phyloP scores from a whole-genome alignment of 2,329 filamentous ascomycete genomes.

The Pestalotiopsis sp. region DNA sequence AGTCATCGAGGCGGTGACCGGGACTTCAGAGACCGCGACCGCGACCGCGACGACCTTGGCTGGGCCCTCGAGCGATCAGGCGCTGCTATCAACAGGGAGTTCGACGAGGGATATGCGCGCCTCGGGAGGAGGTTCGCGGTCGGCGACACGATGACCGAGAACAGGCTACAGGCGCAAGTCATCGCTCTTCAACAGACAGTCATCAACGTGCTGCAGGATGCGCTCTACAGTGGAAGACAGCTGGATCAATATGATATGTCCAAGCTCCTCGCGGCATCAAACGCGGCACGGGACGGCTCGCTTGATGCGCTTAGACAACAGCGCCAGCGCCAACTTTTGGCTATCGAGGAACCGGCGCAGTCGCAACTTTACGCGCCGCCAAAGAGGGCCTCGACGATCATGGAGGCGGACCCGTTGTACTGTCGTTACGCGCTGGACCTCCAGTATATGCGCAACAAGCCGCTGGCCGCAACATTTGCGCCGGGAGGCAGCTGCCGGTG shows the following conservation, averaged over 20 bases:
- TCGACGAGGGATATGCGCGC: constrained; percentile 33
- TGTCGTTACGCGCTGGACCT: constrained; percentile 35
- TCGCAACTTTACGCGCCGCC: constrained; percentile 19
- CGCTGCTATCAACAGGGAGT: constrained; percentile 36
- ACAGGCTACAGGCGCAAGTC: constrained; percentile 38
- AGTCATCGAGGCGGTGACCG: constrained; percentile 8
- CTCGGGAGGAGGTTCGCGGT: constrained; percentile 37
- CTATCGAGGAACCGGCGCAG: constrained; percentile 13
- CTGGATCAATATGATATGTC: constrained; percentile 30
- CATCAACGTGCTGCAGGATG: constrained; percentile 39
- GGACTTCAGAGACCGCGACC: constrained; percentile 26
- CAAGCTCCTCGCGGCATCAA: constrained; percentile 34
- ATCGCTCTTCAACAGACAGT: constrained; percentile 40
- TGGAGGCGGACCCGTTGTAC: constrained; percentile 28
- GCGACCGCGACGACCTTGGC: constrained; percentile 24
- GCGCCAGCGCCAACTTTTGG: constrained; percentile 32
- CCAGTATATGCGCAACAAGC: constrained; percentile 28
- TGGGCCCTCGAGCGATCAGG: constrained; percentile 33
- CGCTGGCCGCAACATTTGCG: constrained; percentile 23
- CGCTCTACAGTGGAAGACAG: constrained; percentile 32
- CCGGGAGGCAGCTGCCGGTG: constrained; percentile 26
- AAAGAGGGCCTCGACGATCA: constrained; percentile 16
- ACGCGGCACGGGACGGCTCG: constrained; percentile 36
- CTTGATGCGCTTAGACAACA: constrained; percentile 38
- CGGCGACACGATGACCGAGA: constrained; percentile 38